Base-by-base conservation (phyloP, 148 eudicot genomes). In the Fallopia convolvulus region DNA sequence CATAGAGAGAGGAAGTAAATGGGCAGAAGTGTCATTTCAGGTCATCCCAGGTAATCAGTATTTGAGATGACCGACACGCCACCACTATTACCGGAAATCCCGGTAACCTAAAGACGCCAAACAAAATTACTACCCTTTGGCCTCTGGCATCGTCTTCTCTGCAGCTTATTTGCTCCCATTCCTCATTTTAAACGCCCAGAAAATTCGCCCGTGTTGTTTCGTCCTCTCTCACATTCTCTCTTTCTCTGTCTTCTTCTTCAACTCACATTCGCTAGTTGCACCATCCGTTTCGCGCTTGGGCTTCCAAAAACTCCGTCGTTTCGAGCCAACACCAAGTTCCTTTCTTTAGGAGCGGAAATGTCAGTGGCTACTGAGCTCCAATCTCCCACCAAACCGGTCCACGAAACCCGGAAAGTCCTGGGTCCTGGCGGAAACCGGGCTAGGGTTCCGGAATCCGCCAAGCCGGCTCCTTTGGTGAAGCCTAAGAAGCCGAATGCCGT, bases 401-500 rank as follows among this genome's bases (percentile, higher is more conserved):
- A 77, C 2, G 84, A 63, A 17, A 30, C 83, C 71, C 84, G 87
- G 39, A 76, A 75, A 6, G 76, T 88, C 52, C 90, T 90, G 11
- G 88, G 86, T 6, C 88, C 86, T 47, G 85, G 78, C 0, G 88
- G 87, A 1, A 88, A 88, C 81, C 53, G 86, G 77, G 83, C 82
- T 48, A 80, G 82, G 80, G 80, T 79, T 71, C 33, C 80, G 10
- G 76, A 74, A 20, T 11, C 18, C 56, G 39, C 39, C 21, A 74
- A 47, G 39, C 33, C 47, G 30, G 74, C 48, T 4, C 5, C 23
- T 39, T 18, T 71, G 12, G 74, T 6, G 30, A 71, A 74, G 39
- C 76, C 56, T 30, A 74, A 61, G 40, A 61, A 61, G 70, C 70
- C 70, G 70, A 61, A 61, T 61, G 33, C 13, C 65, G 65, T 58